Evolutionary conservation across 768 basidiomycete species (phyloP).

Genomic region (Candolleomyces eurysporus): DNA sequence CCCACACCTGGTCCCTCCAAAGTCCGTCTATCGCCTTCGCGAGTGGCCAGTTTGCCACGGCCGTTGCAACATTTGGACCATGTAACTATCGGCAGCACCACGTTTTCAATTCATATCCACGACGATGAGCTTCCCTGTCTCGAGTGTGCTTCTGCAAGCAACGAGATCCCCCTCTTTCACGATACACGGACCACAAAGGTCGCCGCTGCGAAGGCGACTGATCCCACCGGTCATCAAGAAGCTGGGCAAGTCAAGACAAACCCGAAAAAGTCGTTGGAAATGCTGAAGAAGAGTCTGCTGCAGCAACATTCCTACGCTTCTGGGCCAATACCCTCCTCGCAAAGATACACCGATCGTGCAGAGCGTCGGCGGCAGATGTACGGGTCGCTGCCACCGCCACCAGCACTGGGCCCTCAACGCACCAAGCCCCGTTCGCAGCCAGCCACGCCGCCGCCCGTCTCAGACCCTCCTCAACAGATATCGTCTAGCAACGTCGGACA

Average conservation of each 20-base stretch:
- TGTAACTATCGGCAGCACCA: slow-evolving; percentile 68
- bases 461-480: slow-evolving; percentile 48
- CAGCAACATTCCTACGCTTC: slow-evolving; percentile 37
- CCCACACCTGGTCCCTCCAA: slow-evolving; percentile 28
- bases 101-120: slow-evolving; percentile 71
- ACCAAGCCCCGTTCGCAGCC: slow-evolving; percentile 3
- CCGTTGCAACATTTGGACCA: slow-evolving; percentile 61
- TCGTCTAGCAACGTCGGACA: slow-evolving; percentile 64
- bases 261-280: slow-evolving; percentile 62
- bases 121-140: slow-evolving; percentile 56
- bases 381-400: slow-evolving; percentile 37
- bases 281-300: slow-evolving; percentile 64
- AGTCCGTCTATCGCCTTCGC: slow-evolving; percentile 58
- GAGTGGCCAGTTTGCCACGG: slow-evolving; percentile 68
- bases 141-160: slow-evolving; percentile 51
- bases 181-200: slow-evolving; percentile 14
- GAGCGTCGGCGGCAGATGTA: slow-evolving; percentile 65
- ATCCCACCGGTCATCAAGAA: background rate
- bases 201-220: slow-evolving; percentile 23
- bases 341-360: slow-evolving; percentile 63
- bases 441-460: slow-evolving; percentile 15
- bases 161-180: slow-evolving; percentile 62
- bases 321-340: background rate
- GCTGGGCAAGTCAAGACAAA: slow-evolving; percentile 30
- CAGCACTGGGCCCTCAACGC: background rate